Conservation (phyloP, 2,329 filamentous ascomycete genomes). For the Drechslerella stenobrocha region DNA sequence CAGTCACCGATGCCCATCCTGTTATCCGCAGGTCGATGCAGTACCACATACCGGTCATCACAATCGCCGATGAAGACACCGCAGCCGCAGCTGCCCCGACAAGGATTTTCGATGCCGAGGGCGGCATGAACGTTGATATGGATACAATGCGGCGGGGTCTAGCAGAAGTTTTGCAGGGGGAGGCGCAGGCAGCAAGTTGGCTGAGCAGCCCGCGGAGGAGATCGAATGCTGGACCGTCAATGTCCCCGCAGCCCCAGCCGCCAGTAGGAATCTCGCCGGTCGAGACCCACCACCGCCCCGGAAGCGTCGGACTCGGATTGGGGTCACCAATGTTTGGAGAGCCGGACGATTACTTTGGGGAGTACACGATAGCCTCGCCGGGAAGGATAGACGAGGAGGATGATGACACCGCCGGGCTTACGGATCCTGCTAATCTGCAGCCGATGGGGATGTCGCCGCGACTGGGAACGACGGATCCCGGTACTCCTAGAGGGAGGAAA, state of each 20-base stretch:
- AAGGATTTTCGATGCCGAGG: conserved; percentile 42
- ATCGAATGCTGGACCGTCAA: conserved; percentile 47
- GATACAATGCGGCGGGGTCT: conserved; percentile 46
- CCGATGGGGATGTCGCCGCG: conserved; percentile 49
- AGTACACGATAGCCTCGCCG: conserved; percentile 25
- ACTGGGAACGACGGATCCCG: background rate
- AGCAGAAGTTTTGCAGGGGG: conserved; percentile 32
- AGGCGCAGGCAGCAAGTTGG: conserved; percentile 38
- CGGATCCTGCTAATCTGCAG: conserved; percentile 51
- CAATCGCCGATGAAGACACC: conserved; percentile 22
- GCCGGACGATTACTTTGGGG: conserved; percentile 45
- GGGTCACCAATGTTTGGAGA: conserved; percentile 36
- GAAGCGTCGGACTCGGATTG: conserved; percentile 27
- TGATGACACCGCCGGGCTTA: conserved; percentile 50
- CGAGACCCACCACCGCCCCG: conserved; percentile 16
- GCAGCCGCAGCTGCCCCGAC: conserved; percentile 7
- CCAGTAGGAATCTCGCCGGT: conserved; percentile 9
- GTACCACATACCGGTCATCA: conserved; percentile 38
- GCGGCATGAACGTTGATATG: conserved; percentile 48
- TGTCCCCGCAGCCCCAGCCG: conserved; percentile 19
- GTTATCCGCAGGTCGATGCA: conserved; percentile 34
- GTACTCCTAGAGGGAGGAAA: conserved; percentile 48
- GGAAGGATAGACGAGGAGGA: conserved; percentile 45
- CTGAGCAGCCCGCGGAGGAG: conserved; percentile 24
- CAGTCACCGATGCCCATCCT: conserved; percentile 33